phyloP scores from a whole-genome alignment of 2,329 filamentous ascomycete species.

The Pseudogymnoascus sp. region DNA sequence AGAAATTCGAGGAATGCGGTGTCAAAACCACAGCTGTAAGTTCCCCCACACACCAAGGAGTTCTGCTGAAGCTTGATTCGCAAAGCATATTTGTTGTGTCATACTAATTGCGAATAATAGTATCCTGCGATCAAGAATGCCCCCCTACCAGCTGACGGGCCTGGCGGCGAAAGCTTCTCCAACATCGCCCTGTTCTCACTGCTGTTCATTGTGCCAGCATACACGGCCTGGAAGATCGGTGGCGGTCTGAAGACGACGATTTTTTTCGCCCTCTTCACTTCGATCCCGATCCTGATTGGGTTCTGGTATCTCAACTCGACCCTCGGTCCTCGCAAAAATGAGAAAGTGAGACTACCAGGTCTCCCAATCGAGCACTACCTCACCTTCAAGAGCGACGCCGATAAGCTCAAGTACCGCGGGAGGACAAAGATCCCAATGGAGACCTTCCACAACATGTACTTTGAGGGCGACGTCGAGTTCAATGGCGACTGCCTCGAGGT shows the following conservation, averaged over 20 bases:
- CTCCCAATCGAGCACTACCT: slow-evolving; percentile 87
- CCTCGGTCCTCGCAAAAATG: slow-evolving; percentile 80
- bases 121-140: slow-evolving; percentile 88
- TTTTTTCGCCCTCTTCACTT: slow-evolving; percentile 73
- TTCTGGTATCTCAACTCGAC: slow-evolving; percentile 78
- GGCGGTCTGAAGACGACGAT: slow-evolving; percentile 81
- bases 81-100: slow-evolving; percentile 6
- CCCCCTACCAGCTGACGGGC: slow-evolving; percentile 80
- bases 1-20: slow-evolving; percentile 46
- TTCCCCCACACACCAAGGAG: slow-evolving; percentile 17
- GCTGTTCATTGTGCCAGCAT: slow-evolving; percentile 64
- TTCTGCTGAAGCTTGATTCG: slow-evolving; percentile 17
- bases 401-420: slow-evolving; percentile 61
- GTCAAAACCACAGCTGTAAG: slow-evolving; percentile 47
- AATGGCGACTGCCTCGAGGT: slow-evolving; percentile 86
- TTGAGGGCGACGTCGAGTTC: slow-evolving; percentile 88
- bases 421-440: slow-evolving; percentile 78
- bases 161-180: slow-evolving; percentile 79
- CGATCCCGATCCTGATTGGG: slow-evolving; percentile 65
- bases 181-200: slow-evolving; percentile 66
- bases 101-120: slow-evolving; percentile 37
- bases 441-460: slow-evolving; percentile 97
- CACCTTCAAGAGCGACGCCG: slow-evolving; percentile 59
- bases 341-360: slow-evolving; percentile 80
- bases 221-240: slow-evolving; percentile 71